phyloP scores from a whole-genome alignment of 2,329 filamentous ascomycete genomes.

The Claviceps sp. region DNA sequence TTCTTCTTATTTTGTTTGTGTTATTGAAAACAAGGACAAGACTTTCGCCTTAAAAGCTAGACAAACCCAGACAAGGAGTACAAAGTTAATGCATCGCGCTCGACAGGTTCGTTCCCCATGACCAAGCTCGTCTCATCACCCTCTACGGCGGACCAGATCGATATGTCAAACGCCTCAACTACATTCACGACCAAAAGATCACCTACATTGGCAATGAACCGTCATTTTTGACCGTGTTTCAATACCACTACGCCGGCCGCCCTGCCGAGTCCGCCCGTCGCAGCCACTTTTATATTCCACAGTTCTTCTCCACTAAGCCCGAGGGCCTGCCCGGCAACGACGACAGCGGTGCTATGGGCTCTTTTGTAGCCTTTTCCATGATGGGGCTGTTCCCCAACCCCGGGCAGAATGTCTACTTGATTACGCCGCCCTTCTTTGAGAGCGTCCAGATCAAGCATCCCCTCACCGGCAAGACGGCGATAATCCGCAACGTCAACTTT shows the following conservation, averaged over 20 bases:
- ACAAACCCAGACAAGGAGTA: too few relatives aligned
- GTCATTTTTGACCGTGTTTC: conserved; percentile 49
- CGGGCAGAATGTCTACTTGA: conserved; percentile 58
- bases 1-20: neutral
- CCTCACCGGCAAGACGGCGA: conserved; percentile 45
- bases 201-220: conserved; percentile 53
- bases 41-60: neutral
- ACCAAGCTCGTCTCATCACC: conserved; percentile 38
- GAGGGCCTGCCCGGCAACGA: conserved; percentile 57
- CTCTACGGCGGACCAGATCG: conserved; percentile 44
- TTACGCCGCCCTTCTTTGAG: conserved; percentile 54
- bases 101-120: conserved; percentile 36
- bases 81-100: neutral
- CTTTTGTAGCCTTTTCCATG: conserved; percentile 53
- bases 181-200: conserved; percentile 49
- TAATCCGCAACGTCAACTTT: conserved; percentile 47
- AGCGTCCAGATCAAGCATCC: conserved; percentile 43
- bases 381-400: conserved; percentile 57
- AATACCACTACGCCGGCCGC: conserved; percentile 56
- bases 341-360: conserved; percentile 57
- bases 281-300: conserved; percentile 52
- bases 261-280: conserved; percentile 41
- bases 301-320: conserved; percentile 44
- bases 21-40: neutral
- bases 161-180: conserved; percentile 48